phyloP scores from a whole-genome alignment of 1,284 basidiomycete genomes.

The Schizopora paradoxa region DNA sequence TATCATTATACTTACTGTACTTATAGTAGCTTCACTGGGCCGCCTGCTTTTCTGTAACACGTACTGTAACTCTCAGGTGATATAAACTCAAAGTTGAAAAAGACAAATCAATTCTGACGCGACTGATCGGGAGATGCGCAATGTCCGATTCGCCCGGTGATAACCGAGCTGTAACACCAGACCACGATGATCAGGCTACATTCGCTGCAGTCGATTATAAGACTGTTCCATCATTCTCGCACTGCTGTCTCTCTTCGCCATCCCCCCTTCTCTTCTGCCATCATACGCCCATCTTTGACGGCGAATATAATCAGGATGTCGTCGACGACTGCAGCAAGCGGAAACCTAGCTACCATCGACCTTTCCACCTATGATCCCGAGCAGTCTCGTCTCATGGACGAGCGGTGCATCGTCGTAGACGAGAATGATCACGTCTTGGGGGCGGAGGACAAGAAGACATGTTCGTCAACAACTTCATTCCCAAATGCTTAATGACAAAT shows the following conservation, averaged over 20 bases:
- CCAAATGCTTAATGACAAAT: not conserved
- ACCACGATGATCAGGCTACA: too few species aligned
- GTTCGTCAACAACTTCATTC: slow-evolving; percentile 41
- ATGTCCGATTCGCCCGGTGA: too few species aligned
- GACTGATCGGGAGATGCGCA: too few species aligned
- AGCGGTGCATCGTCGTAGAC: slow-evolving; percentile 93
- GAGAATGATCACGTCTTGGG: slow-evolving; percentile 86
- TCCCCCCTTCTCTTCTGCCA: slow-evolving; percentile 13
- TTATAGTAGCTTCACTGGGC: too few species aligned
- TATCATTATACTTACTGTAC: too few species aligned
- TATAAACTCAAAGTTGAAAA: too few species aligned
- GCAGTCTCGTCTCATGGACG: slow-evolving; percentile 91
- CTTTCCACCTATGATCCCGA: slow-evolving; percentile 74
- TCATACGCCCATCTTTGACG: not conserved
- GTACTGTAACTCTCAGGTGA: too few species aligned
- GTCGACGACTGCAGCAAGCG: slow-evolving; percentile 44
- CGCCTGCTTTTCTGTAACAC: too few species aligned
- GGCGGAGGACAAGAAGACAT: slow-evolving; percentile 95
- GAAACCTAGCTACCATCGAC: slow-evolving; percentile 66
- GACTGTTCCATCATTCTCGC: too few species aligned
- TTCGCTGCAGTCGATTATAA: too few species aligned
- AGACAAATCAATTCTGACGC: too few species aligned
- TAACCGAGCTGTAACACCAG: too few species aligned
- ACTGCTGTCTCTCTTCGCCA: slow-evolving; percentile 17
- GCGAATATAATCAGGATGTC: slow-evolving; percentile 4